These are phyloP conservation scores for Erythrophleum ivorense DNA, from an alignment of 331 rosid species.

Conservation along the genomic window DNA sequence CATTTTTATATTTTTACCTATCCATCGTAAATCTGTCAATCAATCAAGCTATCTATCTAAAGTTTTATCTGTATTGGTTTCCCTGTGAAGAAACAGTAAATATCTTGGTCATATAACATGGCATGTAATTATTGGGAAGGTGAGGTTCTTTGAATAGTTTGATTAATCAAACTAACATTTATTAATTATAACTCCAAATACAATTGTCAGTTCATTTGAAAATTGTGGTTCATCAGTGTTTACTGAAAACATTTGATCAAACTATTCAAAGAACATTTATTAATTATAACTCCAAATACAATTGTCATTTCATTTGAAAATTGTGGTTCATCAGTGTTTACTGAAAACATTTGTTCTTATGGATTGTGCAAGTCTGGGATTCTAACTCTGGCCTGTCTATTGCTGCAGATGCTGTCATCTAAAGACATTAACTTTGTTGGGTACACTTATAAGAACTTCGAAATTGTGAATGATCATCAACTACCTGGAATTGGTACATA, in stretches of 20 bases:
- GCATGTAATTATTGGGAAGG: constrained; percentile 10
- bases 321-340: constrained; percentile 24
- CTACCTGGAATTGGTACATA: constrained; percentile 85
- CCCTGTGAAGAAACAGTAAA: constrained; percentile 17
- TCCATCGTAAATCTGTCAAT: constrained; percentile 18
- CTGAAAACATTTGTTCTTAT: constrained; percentile 16
- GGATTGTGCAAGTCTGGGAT: constrained; percentile 19
- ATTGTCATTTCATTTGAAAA: constrained; percentile 3
- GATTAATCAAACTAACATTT: too few species aligned
- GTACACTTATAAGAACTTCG: constrained; percentile 91
- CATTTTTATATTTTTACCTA: constrained; percentile 9
- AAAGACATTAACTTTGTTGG: constrained; percentile 93
- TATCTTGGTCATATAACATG: constrained; percentile 26
- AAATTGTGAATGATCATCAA: constrained; percentile 87
- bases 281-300: constrained; percentile 17
- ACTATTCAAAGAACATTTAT: too few species aligned
- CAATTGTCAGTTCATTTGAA: too few species aligned
- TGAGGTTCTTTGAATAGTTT: constrained; percentile 14
- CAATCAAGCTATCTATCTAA: neutral
- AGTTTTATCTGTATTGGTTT: constrained; percentile 14
- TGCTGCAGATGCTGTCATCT: constrained; percentile 77
- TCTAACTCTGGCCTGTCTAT: constrained; percentile 39
- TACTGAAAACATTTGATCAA: too few species aligned
- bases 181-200: too few species aligned
- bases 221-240: too few species aligned